Percentiles rank a stretch among this genome's conserved stretches.
Conservation (phyloP, 805 yeast genomes). For the Starmerella asiatica region DNA sequence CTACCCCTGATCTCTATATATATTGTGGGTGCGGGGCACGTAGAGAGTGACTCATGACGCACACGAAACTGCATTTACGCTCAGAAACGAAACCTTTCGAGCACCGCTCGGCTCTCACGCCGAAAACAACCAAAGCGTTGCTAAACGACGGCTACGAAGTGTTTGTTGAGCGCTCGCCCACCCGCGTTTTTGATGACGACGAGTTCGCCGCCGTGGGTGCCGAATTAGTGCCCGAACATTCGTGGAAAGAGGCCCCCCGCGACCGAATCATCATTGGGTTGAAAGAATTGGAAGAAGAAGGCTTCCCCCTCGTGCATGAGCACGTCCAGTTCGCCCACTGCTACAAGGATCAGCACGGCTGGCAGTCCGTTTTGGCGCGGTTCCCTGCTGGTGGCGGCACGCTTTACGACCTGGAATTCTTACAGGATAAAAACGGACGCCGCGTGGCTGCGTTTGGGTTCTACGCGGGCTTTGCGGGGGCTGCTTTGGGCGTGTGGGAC, state of each 20-base stretch:
- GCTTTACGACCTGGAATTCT: conserved; percentile 85
- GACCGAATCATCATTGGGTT: conserved; percentile 85
- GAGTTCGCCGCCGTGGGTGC: conserved; percentile 78
- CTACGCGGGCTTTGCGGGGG: conserved; percentile 99
- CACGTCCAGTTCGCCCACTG: conserved; percentile 99
- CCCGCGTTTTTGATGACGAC: conserved; percentile 59
- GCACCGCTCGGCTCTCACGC: conserved; percentile 94
- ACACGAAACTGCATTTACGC: conserved; percentile 61
- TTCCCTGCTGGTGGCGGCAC: conserved; percentile 86
- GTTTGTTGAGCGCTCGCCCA: conserved; percentile 75
- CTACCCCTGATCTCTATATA: too few species aligned
- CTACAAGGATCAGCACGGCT: conserved; percentile 93
- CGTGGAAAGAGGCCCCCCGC: conserved; percentile 84
- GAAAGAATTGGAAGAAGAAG: conserved; percentile 87
- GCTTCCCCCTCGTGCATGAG: conserved; percentile 87
- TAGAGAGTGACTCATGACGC: not conserved
- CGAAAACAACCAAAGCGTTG: conserved; percentile 71
- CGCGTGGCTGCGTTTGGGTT: conserved; percentile 99
- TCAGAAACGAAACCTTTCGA: conserved; percentile 96
- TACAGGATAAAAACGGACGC: conserved; percentile 88
- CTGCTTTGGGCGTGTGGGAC: conserved; percentile 86
- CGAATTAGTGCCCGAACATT: conserved; percentile 76
- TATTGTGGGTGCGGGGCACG: too few species aligned
- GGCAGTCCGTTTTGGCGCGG: conserved; percentile 81
- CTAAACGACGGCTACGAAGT: conserved; percentile 65